Conservation (phyloP, 1,284 basidiomycete species). For the Coriolopsis trogii region DNA sequence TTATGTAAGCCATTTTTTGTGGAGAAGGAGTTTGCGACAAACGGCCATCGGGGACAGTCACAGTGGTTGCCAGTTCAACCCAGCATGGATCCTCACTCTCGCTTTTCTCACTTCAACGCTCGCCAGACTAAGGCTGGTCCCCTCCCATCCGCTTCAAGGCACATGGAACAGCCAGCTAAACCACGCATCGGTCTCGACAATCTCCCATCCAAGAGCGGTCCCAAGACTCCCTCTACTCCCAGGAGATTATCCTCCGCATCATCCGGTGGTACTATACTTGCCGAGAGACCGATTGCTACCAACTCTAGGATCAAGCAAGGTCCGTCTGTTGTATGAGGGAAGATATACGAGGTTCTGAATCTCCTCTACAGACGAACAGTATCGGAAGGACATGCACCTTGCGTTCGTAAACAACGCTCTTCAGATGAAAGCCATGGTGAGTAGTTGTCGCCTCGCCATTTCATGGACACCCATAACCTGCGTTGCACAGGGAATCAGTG, state of each 20-base stretch:
- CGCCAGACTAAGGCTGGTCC: slow-evolving; percentile 69
- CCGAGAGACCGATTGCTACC: slow-evolving; percentile 67
- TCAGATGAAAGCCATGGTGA: slow-evolving; percentile 70
- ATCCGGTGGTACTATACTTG: slow-evolving; percentile 38
- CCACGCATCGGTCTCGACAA: slow-evolving; percentile 41
- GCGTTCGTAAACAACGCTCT: slow-evolving; percentile 84
- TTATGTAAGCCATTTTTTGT: slow-evolving; percentile 33
- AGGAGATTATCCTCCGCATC: slow-evolving; percentile 34
- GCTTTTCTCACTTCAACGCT: slow-evolving; percentile 71
- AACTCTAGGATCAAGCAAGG: slow-evolving; percentile 74
- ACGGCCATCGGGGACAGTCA: not conserved
- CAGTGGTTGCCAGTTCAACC: slow-evolving; percentile 6
- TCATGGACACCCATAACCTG: slow-evolving; percentile 12
- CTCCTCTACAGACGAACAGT: slow-evolving; percentile 57
- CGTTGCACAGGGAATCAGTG: slow-evolving; percentile 57
- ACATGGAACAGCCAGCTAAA: slow-evolving; percentile 48
- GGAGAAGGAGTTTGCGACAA: slow-evolving; percentile 3
- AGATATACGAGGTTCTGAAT: not conserved
- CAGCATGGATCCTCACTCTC: slow-evolving; percentile 82
- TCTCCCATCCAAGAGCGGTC: slow-evolving; percentile 40
- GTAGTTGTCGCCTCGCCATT: slow-evolving; percentile 22
- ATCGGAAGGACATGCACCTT: slow-evolving; percentile 82
- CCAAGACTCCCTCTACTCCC: slow-evolving; percentile 29
- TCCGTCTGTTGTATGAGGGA: slow-evolving; percentile 13
- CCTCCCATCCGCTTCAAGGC: slow-evolving; percentile 42